phyloP scores from a whole-genome alignment of 352 stramenopile genomes.

The Poterioochromonas sp. region DNA sequence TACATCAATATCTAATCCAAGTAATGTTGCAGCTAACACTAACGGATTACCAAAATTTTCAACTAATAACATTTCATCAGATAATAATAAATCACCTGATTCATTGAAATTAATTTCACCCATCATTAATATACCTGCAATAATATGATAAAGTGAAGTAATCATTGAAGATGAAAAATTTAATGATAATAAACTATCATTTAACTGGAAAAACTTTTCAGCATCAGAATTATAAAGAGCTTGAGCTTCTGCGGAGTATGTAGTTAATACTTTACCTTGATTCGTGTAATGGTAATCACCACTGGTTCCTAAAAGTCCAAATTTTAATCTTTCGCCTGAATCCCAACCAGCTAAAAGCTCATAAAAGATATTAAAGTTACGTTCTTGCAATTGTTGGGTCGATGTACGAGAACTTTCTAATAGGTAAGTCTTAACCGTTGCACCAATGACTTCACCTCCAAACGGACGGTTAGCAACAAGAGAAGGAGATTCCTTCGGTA shows the following conservation, averaged over 20 bases:
- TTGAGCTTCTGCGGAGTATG: no score
- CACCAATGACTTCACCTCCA: constrained; percentile 62
- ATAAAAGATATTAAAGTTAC: constrained; percentile 99
- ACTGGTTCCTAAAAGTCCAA: background rate
- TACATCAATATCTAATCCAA: background rate
- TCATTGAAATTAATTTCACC: constrained; percentile 84
- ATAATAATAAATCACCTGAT: background rate
- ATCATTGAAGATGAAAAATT: background rate
- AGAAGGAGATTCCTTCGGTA: no score
- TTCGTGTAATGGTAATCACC: background rate
- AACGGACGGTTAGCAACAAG: constrained; percentile 68
- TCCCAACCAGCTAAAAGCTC: constrained; percentile 72
- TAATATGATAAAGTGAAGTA: constrained; percentile 73
- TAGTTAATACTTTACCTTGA: background rate
- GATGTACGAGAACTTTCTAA: constrained; percentile 87
- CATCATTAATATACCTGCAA: constrained; percentile 91
- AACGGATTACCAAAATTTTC: background rate
- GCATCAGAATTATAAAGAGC: background rate
- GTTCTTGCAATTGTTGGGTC: constrained; percentile 67
- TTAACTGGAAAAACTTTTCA: background rate
- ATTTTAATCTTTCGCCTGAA: constrained; percentile 43
- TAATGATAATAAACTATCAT: background rate
- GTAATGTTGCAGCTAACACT: background rate
- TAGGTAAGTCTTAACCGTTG: constrained; percentile 79
- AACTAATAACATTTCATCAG: background rate